Base-by-base conservation (phyloP, 192 early-diverging fungal species). In the Gaertneriomyces sp. region DNA sequence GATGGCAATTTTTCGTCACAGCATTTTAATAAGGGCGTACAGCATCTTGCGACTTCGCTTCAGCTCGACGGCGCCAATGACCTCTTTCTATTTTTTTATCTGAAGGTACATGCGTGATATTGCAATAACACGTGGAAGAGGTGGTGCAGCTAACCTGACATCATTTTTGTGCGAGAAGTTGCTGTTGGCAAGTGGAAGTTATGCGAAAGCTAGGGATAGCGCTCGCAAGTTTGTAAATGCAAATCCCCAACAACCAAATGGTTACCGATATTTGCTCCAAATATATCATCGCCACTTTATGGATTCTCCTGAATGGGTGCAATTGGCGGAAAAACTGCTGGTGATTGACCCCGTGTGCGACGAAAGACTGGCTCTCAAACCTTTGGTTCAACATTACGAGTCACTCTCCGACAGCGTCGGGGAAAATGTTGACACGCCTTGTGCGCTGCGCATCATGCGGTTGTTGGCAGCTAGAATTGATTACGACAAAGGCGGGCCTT, bases 241-340 rank as follows among this genome's bases (percentile, higher is more conserved):
- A 9, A 62, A 61, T 42, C 49, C 58, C 11, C 1, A n/a, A 7
- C 17, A 62, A 45, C 68, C 46, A 5, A 64, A 64, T 58, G 60
- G 60, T 4, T 64, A 63, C 53, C 39, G 55, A 60, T 70, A 70
- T 41, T 44, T 70, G 11, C 42, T 69, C 44, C 50, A 49, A n/a
- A 16, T 62, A 5, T 41, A 51, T 20, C 45, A 45, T 19, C 25
- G 38, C 2, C 19, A 42, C 16, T 20, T 20, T 10, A 43, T 33
- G 44, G 40, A 12, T 11, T 40, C 11, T 38, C 42, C 52, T 25
- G 51, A 47, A 38, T 61, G 58, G 68, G 55, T 69, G 11, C 68
- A 58, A 7, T n/a, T 51, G 14, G 68, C 68, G 16, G 39, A 55
- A 14, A 69, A 53, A 53, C 6, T 54, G 12, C 33, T 69, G 7